Evolutionary conservation across 345 rosid genomes (phyloP).

Genomic region (Melastoma malabathricum): DNA sequence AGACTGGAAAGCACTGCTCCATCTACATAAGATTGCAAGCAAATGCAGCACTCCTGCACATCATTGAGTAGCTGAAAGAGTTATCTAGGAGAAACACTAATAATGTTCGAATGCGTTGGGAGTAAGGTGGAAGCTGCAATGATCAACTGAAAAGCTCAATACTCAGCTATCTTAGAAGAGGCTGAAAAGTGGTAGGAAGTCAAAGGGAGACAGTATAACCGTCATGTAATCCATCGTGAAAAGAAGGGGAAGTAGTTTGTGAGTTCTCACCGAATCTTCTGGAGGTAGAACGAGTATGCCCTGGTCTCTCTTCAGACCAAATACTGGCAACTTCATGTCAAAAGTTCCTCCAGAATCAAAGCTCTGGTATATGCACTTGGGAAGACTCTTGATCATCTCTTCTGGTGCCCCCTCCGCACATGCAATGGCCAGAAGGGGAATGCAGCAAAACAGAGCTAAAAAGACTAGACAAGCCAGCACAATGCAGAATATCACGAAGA

Average conservation of each 20-base stretch:
- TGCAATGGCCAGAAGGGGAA: slow-evolving; percentile 44
- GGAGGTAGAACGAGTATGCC: slow-evolving; percentile 19
- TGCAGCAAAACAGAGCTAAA: slow-evolving; percentile 42
- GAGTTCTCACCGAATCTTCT: slow-evolving; percentile 28
- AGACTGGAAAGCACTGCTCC: slow-evolving; percentile 40
- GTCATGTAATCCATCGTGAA: background rate
- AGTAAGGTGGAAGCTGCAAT: too few species aligned
- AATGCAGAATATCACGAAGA: slow-evolving; percentile 44
- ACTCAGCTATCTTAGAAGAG: too few species aligned
- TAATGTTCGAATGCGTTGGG: too few species aligned
- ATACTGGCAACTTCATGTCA: slow-evolving; percentile 10
- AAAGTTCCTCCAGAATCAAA: slow-evolving; percentile 8
- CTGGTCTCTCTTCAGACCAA: slow-evolving; percentile 4
- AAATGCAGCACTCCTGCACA: slow-evolving; percentile 61
- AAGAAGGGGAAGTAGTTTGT: too few species aligned
- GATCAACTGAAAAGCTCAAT: too few species aligned
- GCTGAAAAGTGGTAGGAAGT: too few species aligned
- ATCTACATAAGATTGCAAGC: slow-evolving; percentile 40
- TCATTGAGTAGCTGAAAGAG: background rate
- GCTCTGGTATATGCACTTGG: slow-evolving; percentile 22
- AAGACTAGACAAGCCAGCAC: slow-evolving; percentile 43
- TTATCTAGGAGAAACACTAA: too few species aligned
- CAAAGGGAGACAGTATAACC: too few species aligned
- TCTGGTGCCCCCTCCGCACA: slow-evolving; percentile 32
- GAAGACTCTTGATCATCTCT: slow-evolving; percentile 26